Conservation (phyloP, 768 basidiomycete genomes). For the Collybia sordida region DNA sequence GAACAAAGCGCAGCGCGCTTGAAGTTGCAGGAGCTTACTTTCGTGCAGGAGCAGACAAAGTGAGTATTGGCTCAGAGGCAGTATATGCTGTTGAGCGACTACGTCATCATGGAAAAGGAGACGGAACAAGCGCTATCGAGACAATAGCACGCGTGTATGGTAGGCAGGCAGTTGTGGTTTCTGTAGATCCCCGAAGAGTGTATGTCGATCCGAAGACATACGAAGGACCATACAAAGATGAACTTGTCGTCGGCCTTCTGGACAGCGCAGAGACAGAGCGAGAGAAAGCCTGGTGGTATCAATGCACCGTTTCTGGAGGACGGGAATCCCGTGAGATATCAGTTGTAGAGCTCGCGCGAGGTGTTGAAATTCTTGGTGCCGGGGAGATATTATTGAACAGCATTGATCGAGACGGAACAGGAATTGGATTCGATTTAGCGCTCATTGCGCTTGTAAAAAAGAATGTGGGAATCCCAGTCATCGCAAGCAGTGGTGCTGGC, state of each 20-base stretch:
- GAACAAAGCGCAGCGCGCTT: conserved; percentile 79
- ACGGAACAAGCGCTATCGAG: conserved; percentile 88
- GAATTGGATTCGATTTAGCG: conserved; percentile 87
- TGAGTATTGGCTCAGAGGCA: conserved; percentile 95
- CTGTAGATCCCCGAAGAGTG: conserved; percentile 87
- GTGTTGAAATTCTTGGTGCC: conserved; percentile 88
- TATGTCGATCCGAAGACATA: conserved; percentile 72
- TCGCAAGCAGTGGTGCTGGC: conserved; percentile 95
- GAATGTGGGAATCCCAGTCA: conserved; percentile 85
- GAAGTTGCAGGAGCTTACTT: conserved; percentile 97
- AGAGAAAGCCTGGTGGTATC: conserved; percentile 95
- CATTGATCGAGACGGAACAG: conserved; percentile 95
- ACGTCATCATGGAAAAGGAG: conserved; percentile 48
- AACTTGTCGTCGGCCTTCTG: conserved; percentile 52
- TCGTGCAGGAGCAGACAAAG: conserved; percentile 97
- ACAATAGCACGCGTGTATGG: conserved; percentile 90
- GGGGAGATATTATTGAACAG: conserved; percentile 95
- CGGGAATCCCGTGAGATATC: conserved; percentile 82
- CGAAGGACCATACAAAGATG: conserved; percentile 64
- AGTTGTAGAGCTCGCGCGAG: conserved; percentile 86
- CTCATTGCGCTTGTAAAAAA: conserved; percentile 74
- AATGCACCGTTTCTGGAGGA: conserved; percentile 95
- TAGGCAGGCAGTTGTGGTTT: conserved; percentile 96
- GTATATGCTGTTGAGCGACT: conserved; percentile 91
- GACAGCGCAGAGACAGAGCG: conserved; percentile 53